Evolutionary conservation across 2,329 filamentous ascomycete species (phyloP), one percentile per base, ranked within the genome.

Genomic region (Phyllosticta citribraziliensis): DNA sequence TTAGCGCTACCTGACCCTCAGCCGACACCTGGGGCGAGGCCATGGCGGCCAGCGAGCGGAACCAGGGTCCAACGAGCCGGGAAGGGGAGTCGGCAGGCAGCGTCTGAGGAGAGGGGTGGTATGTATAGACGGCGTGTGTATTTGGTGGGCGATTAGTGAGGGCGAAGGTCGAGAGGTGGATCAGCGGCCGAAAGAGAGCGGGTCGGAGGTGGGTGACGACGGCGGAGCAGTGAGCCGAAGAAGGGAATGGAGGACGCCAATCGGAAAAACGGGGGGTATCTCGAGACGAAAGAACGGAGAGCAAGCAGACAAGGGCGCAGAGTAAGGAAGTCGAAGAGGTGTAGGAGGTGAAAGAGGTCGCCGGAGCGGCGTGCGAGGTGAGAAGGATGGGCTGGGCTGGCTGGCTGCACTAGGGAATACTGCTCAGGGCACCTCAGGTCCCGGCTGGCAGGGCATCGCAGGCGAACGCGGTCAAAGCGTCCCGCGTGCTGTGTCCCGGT

Each of bases 1-100:
- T 57, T 20, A 57, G n/a, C 54, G 54, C 27, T 33, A 53, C 55
- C 17, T 47, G 40, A 20, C 53, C 22, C 20, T 56, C 59, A 2
- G 59, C 50, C 10, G 47, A 50, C 20, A 27, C 24, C 22, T 56
- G 54, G n/a, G 59, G 55, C 24, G 59, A 61, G 14, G 54, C 59
- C 59, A 61, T 61, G 19, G 25, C 58, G 58, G 40, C 58, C 22
- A 54, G 24, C 17, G 22, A 33, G 10, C 40, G 35, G n/a, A 24
- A n/a, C 30, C 25, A 52, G 27, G n/a, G 24, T 30, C 27, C 27
- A 30, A 30, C 27, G 5, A 30, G 27, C 27, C 27, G 8, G 8
- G 12, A 12, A 8, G 14, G 54, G 35, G 5, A 20, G 56, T 52
- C 50, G 24, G 25, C 53, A 55, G 53, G 53, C 25, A n/a, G 25